Conservation (phyloP, 306 rosid genomes). For the Begonia masoniana region DNA sequence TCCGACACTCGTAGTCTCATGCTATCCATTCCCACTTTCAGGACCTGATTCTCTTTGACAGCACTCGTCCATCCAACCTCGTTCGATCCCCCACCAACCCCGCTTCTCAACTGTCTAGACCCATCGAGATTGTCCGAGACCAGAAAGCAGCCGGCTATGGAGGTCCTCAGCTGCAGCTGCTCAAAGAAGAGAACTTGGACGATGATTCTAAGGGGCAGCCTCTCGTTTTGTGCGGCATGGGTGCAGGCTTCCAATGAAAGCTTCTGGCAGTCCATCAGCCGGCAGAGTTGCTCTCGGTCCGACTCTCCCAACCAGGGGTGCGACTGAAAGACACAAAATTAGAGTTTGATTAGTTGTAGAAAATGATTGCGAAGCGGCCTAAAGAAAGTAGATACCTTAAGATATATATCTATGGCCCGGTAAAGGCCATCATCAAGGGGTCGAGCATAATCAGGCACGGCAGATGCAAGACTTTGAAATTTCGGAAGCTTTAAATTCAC, state of each 20-base stretch:
- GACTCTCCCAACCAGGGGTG: conserved; percentile 97
- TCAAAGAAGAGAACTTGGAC: conserved; percentile 96
- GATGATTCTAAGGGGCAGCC: conserved; percentile 85
- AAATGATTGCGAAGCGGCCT: neutral
- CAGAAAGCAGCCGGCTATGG: conserved; percentile 89
- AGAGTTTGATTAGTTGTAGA: neutral
- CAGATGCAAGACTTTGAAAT: conserved; percentile 89
- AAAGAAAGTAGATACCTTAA: conserved; percentile 48
- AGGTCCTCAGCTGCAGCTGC: conserved; percentile 96
- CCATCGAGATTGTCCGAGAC: conserved; percentile 87
- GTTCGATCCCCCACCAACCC: conserved; percentile 36
- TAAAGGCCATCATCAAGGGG: conserved; percentile 96
- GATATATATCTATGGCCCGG: conserved; percentile 85
- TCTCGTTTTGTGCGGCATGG: conserved; percentile 92
- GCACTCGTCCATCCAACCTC: conserved; percentile 96
- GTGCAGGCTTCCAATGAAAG: conserved; percentile 98
- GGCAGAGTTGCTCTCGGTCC: conserved; percentile 80
- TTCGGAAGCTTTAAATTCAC: conserved; percentile 79
- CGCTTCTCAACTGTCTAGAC: conserved; percentile 82
- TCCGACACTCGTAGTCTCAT: conserved; percentile 96
- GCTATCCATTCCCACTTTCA: conserved; percentile 96
- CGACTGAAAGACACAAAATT: conserved; percentile 47
- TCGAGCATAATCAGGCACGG: conserved; percentile 91
- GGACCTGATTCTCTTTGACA: conserved; percentile 86
- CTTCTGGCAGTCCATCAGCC: conserved; percentile 97